Evolutionary conservation across 1,139 yeast genomes (phyloP).

Genomic region (Pichia sp.): DNA sequence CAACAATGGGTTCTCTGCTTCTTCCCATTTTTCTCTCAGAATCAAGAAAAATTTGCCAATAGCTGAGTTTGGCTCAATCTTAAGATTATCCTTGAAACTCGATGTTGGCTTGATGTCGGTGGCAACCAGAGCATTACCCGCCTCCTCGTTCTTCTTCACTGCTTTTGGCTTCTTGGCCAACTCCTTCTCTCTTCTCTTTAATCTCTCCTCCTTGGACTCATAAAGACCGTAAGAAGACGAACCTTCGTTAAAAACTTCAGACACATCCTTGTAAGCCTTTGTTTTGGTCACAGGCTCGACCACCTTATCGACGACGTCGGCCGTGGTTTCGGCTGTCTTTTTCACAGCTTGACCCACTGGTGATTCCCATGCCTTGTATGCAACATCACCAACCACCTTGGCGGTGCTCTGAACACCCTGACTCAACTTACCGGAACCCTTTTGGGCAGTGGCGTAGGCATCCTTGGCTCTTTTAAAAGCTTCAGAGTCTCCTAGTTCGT

Average conservation of each 20-base stretch:
- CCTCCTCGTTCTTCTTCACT: constrained; percentile 77
- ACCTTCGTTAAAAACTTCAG: constrained; percentile 89
- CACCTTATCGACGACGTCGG: constrained; percentile 77
- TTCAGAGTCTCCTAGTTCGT: constrained; percentile 88
- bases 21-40: constrained; percentile 79
- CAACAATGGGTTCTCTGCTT: constrained; percentile 88
- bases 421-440: constrained; percentile 77
- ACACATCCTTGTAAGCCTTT: constrained; percentile 81
- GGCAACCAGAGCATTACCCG: constrained; percentile 77
- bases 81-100: constrained; percentile 56
- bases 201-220: constrained; percentile 80
- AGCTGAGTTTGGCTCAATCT: constrained; percentile 61
- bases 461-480: constrained; percentile 92
- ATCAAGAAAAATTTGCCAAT: constrained; percentile 63
- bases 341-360: constrained; percentile 88
- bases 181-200: constrained; percentile 66
- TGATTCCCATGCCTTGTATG: constrained; percentile 94
- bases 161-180: constrained; percentile 56
- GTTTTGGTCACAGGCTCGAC: constrained; percentile 94
- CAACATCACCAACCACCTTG: constrained; percentile 87
- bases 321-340: constrained; percentile 72
- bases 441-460: constrained; percentile 83
- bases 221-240: constrained; percentile 90
- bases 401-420: constrained; percentile 85
- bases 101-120: constrained; percentile 66